phyloP scores from a whole-genome alignment of 192 early-diverging fungal species.

The Bifiguratus adelaidae region DNA sequence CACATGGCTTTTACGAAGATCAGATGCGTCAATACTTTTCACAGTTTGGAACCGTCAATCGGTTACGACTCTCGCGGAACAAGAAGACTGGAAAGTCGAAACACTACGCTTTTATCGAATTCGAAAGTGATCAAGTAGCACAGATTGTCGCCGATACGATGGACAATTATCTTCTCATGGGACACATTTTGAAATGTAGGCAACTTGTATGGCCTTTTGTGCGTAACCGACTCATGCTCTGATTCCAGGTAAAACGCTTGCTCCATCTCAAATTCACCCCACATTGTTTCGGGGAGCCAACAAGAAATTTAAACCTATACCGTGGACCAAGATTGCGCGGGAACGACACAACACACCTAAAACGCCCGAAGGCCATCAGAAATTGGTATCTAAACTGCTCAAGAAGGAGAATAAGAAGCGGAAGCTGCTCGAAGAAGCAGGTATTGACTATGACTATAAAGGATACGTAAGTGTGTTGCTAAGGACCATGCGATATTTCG shows the following conservation, averaged over 20 bases:
- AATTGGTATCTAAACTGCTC: constrained; percentile 33
- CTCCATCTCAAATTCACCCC: constrained; percentile 61
- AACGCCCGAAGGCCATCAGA: constrained; percentile 30
- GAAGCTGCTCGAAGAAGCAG: constrained; percentile 47
- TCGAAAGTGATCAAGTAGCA: constrained; percentile 68
- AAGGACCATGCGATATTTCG: background rate
- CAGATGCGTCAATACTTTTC: constrained; percentile 86
- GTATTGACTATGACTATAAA: constrained; percentile 87
- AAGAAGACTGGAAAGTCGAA: constrained; percentile 86
- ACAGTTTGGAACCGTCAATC: constrained; percentile 82
- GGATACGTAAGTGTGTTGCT: constrained; percentile 41
- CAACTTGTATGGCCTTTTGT: constrained; percentile 1
- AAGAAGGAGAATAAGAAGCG: constrained; percentile 49
- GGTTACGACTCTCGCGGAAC: constrained; percentile 75
- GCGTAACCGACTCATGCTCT: background rate
- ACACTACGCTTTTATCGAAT: constrained; percentile 95
- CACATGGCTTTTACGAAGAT: constrained; percentile 92
- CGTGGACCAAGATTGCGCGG: constrained; percentile 43
- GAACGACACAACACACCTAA: constrained; percentile 55
- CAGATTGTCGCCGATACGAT: constrained; percentile 91
- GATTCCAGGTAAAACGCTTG: constrained; percentile 39
- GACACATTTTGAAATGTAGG: constrained; percentile 69
- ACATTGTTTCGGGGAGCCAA: constrained; percentile 62
- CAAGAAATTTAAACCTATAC: constrained; percentile 53
- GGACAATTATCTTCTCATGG: constrained; percentile 88